Percentiles rank a stretch among this genome's conserved stretches.
Evolutionary conservation across 192 early-diverging fungal genomes (phyloP).

Genomic region (Gryganskiella cystojenkinii): DNA sequence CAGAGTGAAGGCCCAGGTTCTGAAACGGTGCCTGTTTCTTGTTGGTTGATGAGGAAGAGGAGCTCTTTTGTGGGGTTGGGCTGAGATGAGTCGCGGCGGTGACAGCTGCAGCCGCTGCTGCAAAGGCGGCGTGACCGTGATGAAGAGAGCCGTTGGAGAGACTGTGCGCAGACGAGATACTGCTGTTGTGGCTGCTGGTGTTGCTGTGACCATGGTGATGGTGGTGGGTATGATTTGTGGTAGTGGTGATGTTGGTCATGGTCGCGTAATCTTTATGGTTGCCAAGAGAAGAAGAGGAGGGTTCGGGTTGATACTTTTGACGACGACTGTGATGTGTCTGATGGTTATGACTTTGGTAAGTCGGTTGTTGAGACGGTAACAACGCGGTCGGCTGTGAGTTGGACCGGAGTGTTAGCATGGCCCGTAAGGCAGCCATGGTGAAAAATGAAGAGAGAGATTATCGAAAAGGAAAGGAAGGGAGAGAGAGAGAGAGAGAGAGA

Average conservation of each 20-base stretch:
- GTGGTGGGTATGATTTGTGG: too few relatives aligned
- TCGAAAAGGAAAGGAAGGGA: too few relatives aligned
- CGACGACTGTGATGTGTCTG: too few relatives aligned
- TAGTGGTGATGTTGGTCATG: not conserved
- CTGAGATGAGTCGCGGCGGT: not conserved
- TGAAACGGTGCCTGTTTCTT: slow-evolving; percentile 23
- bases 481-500: not conserved
- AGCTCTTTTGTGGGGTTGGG: not conserved
- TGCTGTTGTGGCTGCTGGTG: not conserved
- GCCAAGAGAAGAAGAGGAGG: not conserved
- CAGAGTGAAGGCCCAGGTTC: slow-evolving; percentile 60
- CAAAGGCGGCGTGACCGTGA: not conserved
- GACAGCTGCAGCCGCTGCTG: slow-evolving; percentile 4
- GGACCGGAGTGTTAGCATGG: slow-evolving; percentile 29
- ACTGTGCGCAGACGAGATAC: slow-evolving; percentile 1
- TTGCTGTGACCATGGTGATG: not conserved
- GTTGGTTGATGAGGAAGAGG: not conserved
- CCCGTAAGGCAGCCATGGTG: slow-evolving; percentile 28
- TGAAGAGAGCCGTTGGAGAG: slow-evolving; percentile 16
- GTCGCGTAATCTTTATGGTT: not conserved
- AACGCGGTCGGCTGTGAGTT: slow-evolving; percentile 3
- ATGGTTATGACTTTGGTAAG: too few relatives aligned
- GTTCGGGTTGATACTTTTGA: too few relatives aligned
- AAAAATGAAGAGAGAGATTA: not conserved
- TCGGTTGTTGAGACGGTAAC: slow-evolving; percentile 2